Evolutionary conservation across 805 yeast species (phyloP), one percentile per base, ranked within the genome.

Genomic region (Hanseniaspora vineae): DNA sequence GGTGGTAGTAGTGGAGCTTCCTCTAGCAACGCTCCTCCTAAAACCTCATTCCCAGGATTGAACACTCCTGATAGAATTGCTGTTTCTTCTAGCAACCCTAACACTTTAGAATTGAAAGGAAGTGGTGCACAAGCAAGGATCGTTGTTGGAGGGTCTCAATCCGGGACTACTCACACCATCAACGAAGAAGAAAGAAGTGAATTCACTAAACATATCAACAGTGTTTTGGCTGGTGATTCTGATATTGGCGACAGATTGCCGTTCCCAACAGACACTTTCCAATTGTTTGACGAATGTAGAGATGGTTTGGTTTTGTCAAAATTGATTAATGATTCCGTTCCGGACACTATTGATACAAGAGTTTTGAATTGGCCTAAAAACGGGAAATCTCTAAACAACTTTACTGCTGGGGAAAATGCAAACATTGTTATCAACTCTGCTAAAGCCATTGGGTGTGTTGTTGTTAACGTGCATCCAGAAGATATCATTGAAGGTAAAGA

Each of bases 341-440:
- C 97, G 9, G 96, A 92, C 67, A 92, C 98, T 11, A 92, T 92
- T 58, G 98, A 92, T 69, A 89, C 97, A 10, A 84, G 98, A 74
- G 98, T 92, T 15, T 76, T 92, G 62, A 92, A 92, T 66, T 71
- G 81, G 64, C 94, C 97, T 23, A 84, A 82, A 64, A 75, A 75
- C 55, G 84, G 83, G 50, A 89, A 86, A 67, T 67, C 76, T 15
- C 75, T 92, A 63, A 92, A 92, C 72, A 86, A 87, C 61, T 92
- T 92, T 73, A 92, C 89, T 54, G 90, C 94, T 80, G 77, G 84
- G 54, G 98, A 92, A 69, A 92, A 92, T 67, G 96, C 97, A 47
- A 92, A 92, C 68, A 89, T 92, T 55, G 97, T 92, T 37, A 86
- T 92, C 67, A 92, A 92, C 66, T 92, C 98, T 2, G 98, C 98